phyloP scores from a whole-genome alignment of 2,329 filamentous ascomycete species.

The Cytospora piceicola region DNA sequence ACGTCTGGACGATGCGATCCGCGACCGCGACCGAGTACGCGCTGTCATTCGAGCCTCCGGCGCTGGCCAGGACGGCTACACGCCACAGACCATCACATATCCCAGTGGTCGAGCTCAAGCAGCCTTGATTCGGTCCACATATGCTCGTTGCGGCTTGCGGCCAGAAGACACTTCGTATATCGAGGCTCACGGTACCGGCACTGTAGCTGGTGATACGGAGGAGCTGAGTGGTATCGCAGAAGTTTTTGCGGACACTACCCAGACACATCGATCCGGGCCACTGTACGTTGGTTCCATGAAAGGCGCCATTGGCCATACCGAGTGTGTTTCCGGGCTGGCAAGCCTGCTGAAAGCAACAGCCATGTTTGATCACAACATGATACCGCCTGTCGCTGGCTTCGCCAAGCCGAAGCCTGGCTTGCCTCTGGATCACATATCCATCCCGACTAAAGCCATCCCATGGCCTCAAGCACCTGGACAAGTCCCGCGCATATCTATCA shows the following conservation, averaged over 20 bases:
- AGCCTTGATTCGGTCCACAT: conserved; percentile 39
- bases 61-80: conserved; percentile 38
- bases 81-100: conserved; percentile 42
- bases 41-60: conserved; percentile 35
- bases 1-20: conserved; percentile 7
- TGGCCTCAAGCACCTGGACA: not conserved
- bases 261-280: not conserved
- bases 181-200: conserved; percentile 19
- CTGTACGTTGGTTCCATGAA: conserved; percentile 41
- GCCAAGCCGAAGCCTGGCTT: conserved; percentile 19
- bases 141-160: conserved; percentile 36
- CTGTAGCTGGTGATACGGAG: conserved; percentile 2
- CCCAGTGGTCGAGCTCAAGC: conserved; percentile 43
- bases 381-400: conserved; percentile 36
- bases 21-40: conserved; percentile 14
- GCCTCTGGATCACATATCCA: not conserved
- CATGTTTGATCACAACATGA: conserved; percentile 18
- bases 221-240: conserved; percentile 18
- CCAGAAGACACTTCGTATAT: conserved; percentile 22
- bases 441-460: not conserved
- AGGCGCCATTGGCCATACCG: conserved; percentile 34
- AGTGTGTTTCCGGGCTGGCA: conserved; percentile 6
- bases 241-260: conserved; percentile 9
- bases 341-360: conserved; percentile 7
- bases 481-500: conserved; percentile 5